Conservation (phyloP, 2,329 filamentous ascomycete species). For the Cryphonectria radicalis region DNA sequence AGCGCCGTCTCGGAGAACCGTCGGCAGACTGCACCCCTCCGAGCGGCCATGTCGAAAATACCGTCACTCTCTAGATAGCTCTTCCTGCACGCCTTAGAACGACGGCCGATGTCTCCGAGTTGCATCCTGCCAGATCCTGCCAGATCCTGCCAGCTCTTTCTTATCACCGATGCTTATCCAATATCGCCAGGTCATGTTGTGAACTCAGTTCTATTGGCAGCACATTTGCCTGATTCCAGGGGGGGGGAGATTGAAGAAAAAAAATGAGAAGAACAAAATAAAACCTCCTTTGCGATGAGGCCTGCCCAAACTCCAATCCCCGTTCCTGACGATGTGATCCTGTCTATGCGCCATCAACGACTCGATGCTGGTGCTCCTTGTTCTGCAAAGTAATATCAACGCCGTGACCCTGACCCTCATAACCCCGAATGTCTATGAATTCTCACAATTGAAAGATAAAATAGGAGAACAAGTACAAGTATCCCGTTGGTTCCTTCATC, state of each 20-base stretch:
- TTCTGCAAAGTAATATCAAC: background rate
- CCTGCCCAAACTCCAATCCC: background rate
- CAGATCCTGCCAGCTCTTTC: background rate
- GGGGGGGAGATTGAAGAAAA: no score
- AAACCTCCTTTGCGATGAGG: background rate
- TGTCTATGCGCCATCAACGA: background rate
- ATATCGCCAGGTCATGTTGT: background rate
- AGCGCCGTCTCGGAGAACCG: constrained; percentile 19
- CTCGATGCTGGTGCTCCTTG: background rate
- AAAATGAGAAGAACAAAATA: background rate
- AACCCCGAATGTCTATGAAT: background rate
- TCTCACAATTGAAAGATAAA: background rate
- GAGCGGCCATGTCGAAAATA: constrained; percentile 9
- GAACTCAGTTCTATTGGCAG: background rate
- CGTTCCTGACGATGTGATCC: background rate
- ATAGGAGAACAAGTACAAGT: background rate
- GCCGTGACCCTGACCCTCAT: constrained; percentile 1
- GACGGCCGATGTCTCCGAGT: constrained; percentile 5
- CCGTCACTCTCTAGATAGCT: background rate
- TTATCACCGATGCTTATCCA: background rate
- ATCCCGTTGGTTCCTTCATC: constrained; percentile 30
- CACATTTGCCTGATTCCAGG: background rate
- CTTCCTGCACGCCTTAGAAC: background rate
- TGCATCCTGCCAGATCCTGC: background rate
- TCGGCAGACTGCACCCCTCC: constrained; percentile 13